phyloP scores from a whole-genome alignment of 2,329 filamentous ascomycete species.

The Thelonectria blattea region DNA sequence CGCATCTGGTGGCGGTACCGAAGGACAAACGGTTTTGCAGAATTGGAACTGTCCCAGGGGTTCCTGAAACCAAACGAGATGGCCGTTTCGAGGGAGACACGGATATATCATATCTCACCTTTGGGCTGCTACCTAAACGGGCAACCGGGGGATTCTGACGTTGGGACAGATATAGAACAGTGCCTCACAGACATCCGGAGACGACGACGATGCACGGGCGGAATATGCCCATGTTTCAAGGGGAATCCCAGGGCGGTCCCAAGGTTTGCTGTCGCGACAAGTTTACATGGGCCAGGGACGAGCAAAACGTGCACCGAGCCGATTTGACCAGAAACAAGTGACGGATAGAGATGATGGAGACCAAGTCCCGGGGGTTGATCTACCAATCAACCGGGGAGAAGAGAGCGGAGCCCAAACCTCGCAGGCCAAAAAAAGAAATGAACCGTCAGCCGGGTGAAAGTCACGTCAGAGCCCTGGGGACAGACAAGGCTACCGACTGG shows the following conservation, averaged over 20 bases:
- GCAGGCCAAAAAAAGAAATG: slow-evolving; percentile 32
- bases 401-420: slow-evolving; percentile 32
- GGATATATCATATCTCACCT: neutral
- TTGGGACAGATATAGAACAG: slow-evolving; percentile 7
- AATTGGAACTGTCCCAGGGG: slow-evolving; percentile 7
- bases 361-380: slow-evolving; percentile 33
- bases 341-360: slow-evolving; percentile 33
- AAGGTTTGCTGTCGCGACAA: slow-evolving; percentile 27
- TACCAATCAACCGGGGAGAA: slow-evolving; percentile 36
- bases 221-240: slow-evolving; percentile 36
- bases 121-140: slow-evolving; percentile 6
- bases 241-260: slow-evolving; percentile 25
- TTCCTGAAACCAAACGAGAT: slow-evolving; percentile 14
- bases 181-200: neutral
- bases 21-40: slow-evolving; percentile 2
- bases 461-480: slow-evolving; percentile 33
- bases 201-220: neutral
- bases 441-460: slow-evolving; percentile 15
- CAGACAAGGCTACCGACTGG: slow-evolving; percentile 14
- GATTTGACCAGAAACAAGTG: slow-evolving; percentile 32
- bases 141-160: slow-evolving; percentile 1
- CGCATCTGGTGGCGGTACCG: neutral
- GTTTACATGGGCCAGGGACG: slow-evolving; percentile 18
- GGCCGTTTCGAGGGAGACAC: slow-evolving; percentile 5
- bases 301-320: slow-evolving; percentile 37